Conservation (phyloP, 148 eudicot species). For the Chenopodium formosanum region DNA sequence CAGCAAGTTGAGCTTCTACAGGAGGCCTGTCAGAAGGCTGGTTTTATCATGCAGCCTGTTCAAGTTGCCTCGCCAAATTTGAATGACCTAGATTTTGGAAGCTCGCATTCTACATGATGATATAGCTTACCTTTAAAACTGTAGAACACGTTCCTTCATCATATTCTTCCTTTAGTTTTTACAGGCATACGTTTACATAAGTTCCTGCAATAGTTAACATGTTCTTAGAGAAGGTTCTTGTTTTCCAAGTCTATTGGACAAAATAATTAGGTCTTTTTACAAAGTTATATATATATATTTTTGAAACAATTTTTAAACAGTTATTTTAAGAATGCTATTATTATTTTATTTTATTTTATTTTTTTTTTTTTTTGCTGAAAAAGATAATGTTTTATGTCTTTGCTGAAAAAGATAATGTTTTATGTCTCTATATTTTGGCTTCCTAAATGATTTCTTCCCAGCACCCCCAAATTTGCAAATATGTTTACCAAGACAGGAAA, state of each 20-base stretch:
- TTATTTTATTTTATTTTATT: too few relatives aligned
- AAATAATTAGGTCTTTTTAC: too few relatives aligned
- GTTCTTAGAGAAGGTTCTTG: neutral
- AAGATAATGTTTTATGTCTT: too few relatives aligned
- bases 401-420: too few relatives aligned
- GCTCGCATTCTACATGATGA: conserved; percentile 32
- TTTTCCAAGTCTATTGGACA: neutral
- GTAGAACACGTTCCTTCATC: neutral
- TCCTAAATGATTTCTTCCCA: too few relatives aligned
- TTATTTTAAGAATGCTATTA: too few relatives aligned
- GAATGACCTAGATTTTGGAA: conserved; percentile 51
- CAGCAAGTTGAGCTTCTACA: conserved; percentile 56
- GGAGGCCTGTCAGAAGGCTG: conserved; percentile 63
- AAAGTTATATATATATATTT: too few relatives aligned
- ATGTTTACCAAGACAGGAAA: too few relatives aligned
- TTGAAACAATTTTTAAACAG: too few relatives aligned
- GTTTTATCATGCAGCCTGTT: conserved; percentile 62
- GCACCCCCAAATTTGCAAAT: too few relatives aligned
- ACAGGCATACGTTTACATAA: neutral
- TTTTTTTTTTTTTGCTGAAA: too few relatives aligned
- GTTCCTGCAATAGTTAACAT: neutral
- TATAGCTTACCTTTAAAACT: neutral
- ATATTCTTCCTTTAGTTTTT: neutral
- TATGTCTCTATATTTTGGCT: too few relatives aligned
- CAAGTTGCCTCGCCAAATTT: conserved; percentile 56